Evolutionary conservation across 768 basidiomycete genomes (phyloP).

Genomic region (Boletus sensibilis): DNA sequence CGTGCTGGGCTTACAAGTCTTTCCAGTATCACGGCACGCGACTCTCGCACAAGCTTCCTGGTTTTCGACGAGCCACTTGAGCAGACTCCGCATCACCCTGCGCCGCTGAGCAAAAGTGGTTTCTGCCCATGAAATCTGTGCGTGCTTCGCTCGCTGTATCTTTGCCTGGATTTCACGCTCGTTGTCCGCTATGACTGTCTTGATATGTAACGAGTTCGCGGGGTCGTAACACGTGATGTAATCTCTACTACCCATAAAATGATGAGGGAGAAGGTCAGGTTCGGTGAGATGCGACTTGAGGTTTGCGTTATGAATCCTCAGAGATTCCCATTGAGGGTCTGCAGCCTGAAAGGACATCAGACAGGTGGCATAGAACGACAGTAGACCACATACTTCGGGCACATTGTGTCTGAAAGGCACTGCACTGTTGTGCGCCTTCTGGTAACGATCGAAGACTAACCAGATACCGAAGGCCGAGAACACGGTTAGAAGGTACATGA

Average conservation of each 20-base stretch:
- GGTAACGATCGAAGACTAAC: constrained; percentile 72
- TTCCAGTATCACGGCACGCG: constrained; percentile 92
- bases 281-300: constrained; percentile 65
- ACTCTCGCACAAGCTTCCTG: constrained; percentile 84
- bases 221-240: constrained; percentile 94
- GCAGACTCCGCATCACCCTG: constrained; percentile 79
- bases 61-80: constrained; percentile 92
- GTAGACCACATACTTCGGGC: constrained; percentile 51
- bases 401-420: constrained; percentile 59
- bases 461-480: constrained; percentile 81
- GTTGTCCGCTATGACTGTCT: constrained; percentile 74
- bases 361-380: constrained; percentile 1
- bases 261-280: constrained; percentile 51
- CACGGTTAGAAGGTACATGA: constrained; percentile 62
- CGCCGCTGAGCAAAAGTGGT: constrained; percentile 78
- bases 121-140: constrained; percentile 71
- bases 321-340: constrained; percentile 55
- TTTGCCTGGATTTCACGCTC: constrained; percentile 69
- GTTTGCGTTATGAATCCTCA: constrained; percentile 54
- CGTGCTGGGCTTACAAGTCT: constrained; percentile 65
- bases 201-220: constrained; percentile 79
- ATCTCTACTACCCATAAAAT: constrained; percentile 45
- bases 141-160: constrained; percentile 59
- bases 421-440: constrained; percentile 70
- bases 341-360: constrained; percentile 45